A percentile compares a stretch with the other conserved stretches of the same genome.
Evolutionary conservation across 1,284 basidiomycete genomes (phyloP).

Genomic region (Polyporus tsugae): DNA sequence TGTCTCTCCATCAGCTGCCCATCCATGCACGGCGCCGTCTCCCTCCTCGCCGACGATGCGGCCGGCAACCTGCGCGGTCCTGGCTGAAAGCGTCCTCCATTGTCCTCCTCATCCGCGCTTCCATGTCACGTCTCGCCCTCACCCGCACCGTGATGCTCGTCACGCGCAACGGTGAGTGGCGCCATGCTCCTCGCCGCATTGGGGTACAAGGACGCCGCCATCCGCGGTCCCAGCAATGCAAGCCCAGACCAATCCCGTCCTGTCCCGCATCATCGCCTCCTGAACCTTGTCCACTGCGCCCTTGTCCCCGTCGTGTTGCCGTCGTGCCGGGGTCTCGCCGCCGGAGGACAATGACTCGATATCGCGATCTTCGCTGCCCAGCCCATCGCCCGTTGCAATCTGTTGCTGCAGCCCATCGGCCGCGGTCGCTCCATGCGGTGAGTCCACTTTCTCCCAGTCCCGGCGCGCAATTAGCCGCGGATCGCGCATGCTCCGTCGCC

Average conservation of each 20-base stretch:
- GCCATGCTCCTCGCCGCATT: conserved; percentile 8
- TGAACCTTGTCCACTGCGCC: conserved; percentile 29
- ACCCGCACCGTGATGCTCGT: conserved; percentile 22
- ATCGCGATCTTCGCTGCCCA: conserved; percentile 16
- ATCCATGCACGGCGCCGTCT: conserved; percentile 33
- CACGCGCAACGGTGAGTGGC: conserved; percentile 21
- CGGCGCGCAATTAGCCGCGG: not conserved
- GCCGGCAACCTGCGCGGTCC: conserved; percentile 36
- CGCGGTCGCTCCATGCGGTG: conserved; percentile 19
- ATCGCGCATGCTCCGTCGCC: conserved; percentile 8
- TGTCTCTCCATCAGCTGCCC: conserved; percentile 29
- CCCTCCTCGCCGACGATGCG: conserved; percentile 34
- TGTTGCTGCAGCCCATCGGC: conserved; percentile 8
- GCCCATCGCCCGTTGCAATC: conserved; percentile 6
- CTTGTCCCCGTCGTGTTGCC: too few relatives aligned
- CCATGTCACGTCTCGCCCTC: conserved; percentile 9
- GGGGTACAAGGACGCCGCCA: conserved; percentile 15
- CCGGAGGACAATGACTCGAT: conserved; percentile 15
- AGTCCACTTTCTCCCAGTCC: conserved; percentile 17
- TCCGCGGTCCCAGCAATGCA: conserved; percentile 3
- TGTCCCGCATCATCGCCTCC: conserved; percentile 13
- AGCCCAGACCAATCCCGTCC: conserved; percentile 8
- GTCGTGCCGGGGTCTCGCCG: conserved; percentile 14
- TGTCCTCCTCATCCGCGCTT: conserved; percentile 22
- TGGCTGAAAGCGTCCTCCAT: conserved; percentile 31